A percentile compares a stretch with the other conserved stretches of the same genome.
Evolutionary conservation across 768 basidiomycete species (phyloP).

Genomic region (Sistotremastrum suecicum): DNA sequence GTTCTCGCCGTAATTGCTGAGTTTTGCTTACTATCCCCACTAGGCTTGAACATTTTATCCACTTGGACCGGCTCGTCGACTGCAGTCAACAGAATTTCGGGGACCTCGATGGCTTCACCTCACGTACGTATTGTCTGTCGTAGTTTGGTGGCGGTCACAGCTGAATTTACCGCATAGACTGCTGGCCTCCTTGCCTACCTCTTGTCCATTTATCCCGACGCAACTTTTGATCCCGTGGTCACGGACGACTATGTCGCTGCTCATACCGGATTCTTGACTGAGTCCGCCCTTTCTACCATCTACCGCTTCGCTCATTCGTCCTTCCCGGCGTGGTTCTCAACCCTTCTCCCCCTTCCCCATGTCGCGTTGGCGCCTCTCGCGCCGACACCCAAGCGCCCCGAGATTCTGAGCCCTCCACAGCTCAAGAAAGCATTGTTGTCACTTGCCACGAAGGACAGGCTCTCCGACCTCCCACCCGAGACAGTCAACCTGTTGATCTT

Average conservation of each 20-base stretch:
- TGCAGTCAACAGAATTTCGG: constrained; percentile 67
- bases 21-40: constrained; percentile 1
- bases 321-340: constrained; percentile 43
- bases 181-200: constrained; percentile 87
- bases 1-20: not conserved
- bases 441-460: constrained; percentile 37
- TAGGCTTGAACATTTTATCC: constrained; percentile 75
- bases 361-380: constrained; percentile 28
- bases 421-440: constrained; percentile 63
- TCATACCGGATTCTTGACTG: constrained; percentile 19
- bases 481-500: constrained; percentile 65
- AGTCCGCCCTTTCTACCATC: constrained; percentile 26
- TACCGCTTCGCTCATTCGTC: constrained; percentile 41
- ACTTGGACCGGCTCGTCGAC: constrained; percentile 57
- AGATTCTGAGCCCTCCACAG: constrained; percentile 46
- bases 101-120: constrained; percentile 92
- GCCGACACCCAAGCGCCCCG: constrained; percentile 26
- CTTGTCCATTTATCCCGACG: constrained; percentile 71
- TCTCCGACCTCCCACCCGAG: constrained; percentile 36
- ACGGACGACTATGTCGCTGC: constrained; percentile 23
- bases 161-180: constrained; percentile 16
- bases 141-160: not conserved
- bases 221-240: constrained; percentile 41
- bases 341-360: constrained; percentile 40
- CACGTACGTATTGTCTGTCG: constrained; percentile 30